Base-by-base conservation (phyloP, 345 rosid species). In the Zanthoxylum bungeanum region DNA sequence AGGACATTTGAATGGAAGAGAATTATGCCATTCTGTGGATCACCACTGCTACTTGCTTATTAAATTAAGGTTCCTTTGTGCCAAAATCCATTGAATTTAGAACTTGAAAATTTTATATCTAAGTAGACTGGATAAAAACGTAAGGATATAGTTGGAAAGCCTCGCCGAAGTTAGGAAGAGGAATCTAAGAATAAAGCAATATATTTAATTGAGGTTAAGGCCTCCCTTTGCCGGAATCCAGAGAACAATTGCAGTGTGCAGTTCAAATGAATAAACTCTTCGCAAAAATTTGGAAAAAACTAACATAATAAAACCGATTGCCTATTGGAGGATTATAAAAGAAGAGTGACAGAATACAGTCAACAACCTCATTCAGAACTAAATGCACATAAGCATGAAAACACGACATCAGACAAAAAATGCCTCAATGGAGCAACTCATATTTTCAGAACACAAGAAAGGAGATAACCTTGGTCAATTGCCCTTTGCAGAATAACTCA, bases 401-500 rank as follows among this genome's bases (percentile, higher is more conserved):
- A 56, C 16, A 68, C 21, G 8, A 40, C 28, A 22, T 39, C 50
- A 55, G n/a, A 47, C 9, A 10, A 12, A 47, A 22, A 46, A 53
- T 36, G 73, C 14, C 68, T 53, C 7, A 39, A 68, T 30, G 27
- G 53, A 30, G 65, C n/a, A 16, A 27, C 58, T 71, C 6, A 34
- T 74, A 49, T 56, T 70, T 17, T 25, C 36, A 60, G 14, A 22
- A 39, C 2, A 10, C 14, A n/a, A 42, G 34, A 61, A 11, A 69
- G 28, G 58, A 2, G 46, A 66, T 39, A 24, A 93, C 98, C 91
- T 93, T 87, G 73, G 98, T 89, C 72, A 93, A 71, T 62, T 93
- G 85, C 72, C 98, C 95, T 73, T 86, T 93, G 88, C 94, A 85
- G 77, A 91, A 93, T 71, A 93, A 90, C 71, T 93, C 96, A 66